Percentiles rank a stretch among this genome's conserved stretches.
phyloP scores from a whole-genome alignment of 2,329 filamentous ascomycete genomes.

The Triangularia verruculosa region DNA sequence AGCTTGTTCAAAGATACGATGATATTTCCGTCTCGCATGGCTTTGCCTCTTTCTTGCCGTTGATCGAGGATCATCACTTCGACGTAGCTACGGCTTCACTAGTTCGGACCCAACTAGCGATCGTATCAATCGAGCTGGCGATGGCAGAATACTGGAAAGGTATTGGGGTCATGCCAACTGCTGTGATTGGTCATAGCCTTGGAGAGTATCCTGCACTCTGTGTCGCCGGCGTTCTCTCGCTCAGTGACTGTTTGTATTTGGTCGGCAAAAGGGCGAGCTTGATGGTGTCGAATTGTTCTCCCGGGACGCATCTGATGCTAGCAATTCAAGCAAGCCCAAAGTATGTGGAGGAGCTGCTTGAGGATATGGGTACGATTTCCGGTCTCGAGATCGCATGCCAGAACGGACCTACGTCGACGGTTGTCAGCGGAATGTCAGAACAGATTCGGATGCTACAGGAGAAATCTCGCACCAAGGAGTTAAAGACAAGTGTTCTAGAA shows the following conservation, averaged over 20 bases:
- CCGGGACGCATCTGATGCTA: conserved; percentile 60
- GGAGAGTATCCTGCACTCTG: conserved; percentile 72
- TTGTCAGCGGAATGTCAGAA: conserved; percentile 51
- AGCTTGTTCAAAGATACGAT: conserved; percentile 54
- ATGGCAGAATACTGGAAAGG: conserved; percentile 51
- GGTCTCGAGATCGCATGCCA: conserved; percentile 58
- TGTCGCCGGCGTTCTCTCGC: conserved; percentile 66
- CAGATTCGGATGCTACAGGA: conserved; percentile 44
- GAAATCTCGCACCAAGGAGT: conserved; percentile 29
- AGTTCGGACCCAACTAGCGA: conserved; percentile 49
- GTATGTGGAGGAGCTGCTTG: conserved; percentile 49
- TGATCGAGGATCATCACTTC: conserved; percentile 40
- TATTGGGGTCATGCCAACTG: conserved; percentile 51
- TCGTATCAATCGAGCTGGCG: conserved; percentile 54
- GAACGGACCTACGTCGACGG: conserved; percentile 70
- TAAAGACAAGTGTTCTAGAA: conserved; percentile 44
- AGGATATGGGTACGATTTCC: conserved; percentile 34
- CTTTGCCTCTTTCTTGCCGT: conserved; percentile 53
- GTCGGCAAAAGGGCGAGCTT: conserved; percentile 65
- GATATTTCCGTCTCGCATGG: conserved; percentile 46
- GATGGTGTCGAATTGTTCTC: conserved; percentile 60
- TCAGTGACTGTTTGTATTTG: conserved; percentile 66
- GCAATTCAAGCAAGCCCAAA: conserved; percentile 48
- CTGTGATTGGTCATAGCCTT: conserved; percentile 59
- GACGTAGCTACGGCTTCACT: conserved; percentile 45